These are phyloP conservation scores for Aechmea fasciata DNA, from an alignment of 176 grass and related monocot species.

Conservation along the genomic window DNA sequence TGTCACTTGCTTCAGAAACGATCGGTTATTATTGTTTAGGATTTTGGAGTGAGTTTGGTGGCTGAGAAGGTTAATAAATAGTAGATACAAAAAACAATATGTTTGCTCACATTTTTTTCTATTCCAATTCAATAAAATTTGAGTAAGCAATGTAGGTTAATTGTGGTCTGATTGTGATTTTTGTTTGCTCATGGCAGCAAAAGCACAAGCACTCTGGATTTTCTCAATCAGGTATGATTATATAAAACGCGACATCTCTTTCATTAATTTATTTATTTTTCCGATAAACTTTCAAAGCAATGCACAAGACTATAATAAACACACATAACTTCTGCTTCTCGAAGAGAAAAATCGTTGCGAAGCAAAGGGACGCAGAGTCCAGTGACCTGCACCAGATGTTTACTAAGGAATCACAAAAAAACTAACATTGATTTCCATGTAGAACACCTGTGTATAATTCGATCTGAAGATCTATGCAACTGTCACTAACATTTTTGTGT, in stretches of 20 bases:
- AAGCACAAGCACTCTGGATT: background rate
- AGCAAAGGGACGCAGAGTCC: background rate
- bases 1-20: no score
- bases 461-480: background rate
- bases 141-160: background rate
- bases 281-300: no score
- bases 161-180: background rate
- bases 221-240: slow-evolving; percentile 5
- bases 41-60: background rate
- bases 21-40: no score
- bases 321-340: background rate
- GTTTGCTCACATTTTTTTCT: background rate
- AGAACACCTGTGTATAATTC: background rate
- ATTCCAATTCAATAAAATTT: background rate
- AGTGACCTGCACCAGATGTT: background rate
- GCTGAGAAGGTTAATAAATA: background rate
- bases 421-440: background rate
- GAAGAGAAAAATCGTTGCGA: background rate
- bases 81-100: no score
- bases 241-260: background rate
- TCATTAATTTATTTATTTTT: background rate
- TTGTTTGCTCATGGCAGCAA: background rate
- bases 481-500: background rate
- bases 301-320: no score
- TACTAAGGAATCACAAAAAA: background rate